phyloP scores from a whole-genome alignment of 495 filamentous ascomycete species.

The Trichoderma orchidacearum region DNA sequence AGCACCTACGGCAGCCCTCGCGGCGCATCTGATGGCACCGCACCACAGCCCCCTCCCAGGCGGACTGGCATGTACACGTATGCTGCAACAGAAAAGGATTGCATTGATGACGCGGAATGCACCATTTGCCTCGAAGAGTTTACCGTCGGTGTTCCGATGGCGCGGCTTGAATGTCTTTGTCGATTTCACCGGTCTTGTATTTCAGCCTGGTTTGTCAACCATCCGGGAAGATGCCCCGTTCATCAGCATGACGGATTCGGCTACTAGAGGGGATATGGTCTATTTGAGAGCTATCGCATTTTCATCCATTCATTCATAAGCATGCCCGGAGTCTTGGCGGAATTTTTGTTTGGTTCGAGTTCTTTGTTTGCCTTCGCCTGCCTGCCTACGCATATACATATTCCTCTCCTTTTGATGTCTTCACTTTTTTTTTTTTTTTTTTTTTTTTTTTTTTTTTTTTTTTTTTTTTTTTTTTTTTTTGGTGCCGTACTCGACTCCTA shows the following conservation, averaged over 20 bases:
- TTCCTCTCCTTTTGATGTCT: neutral
- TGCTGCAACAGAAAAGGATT: constrained; percentile 83
- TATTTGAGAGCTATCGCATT: neutral
- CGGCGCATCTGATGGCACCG: neutral
- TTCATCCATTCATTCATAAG: neutral
- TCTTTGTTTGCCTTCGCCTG: neutral
- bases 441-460: neutral
- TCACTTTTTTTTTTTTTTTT: neutral
- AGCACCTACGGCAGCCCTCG: constrained; percentile 19
- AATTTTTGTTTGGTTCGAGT: neutral
- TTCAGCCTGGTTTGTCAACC: constrained; percentile 35
- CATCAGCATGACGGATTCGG: constrained; percentile 39
- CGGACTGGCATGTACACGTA: constrained; percentile 47
- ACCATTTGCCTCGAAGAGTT: constrained; percentile 97
- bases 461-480: neutral
- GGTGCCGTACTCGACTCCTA: too few species aligned
- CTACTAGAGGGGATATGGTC: constrained; percentile 14
- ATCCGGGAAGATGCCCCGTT: constrained; percentile 39
- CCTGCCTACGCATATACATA: neutral
- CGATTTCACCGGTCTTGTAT: constrained; percentile 74
- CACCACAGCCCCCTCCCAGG: constrained; percentile 16
- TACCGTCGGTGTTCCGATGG: constrained; percentile 69
- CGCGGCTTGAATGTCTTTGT: constrained; percentile 80
- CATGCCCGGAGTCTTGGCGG: neutral
- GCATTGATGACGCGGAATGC: constrained; percentile 70